Conservation (phyloP, 1,139 yeast genomes). For the Spathaspora sp. region DNA sequence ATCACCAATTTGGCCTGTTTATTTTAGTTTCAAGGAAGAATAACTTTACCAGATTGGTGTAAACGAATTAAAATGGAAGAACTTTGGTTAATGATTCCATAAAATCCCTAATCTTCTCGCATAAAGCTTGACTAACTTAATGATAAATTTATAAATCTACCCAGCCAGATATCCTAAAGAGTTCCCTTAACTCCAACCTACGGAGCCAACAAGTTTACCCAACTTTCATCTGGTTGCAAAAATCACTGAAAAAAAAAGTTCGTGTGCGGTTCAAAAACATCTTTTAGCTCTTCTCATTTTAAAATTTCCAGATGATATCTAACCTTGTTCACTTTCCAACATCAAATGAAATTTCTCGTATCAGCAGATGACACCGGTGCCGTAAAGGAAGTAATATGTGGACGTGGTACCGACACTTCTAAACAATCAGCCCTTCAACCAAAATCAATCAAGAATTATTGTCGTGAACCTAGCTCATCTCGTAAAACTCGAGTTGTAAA, state of each 20-base stretch:
- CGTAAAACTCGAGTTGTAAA: conserved; percentile 21
- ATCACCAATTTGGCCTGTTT: too few species aligned
- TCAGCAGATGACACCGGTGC: conserved; percentile 59
- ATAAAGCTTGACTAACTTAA: too few species aligned
- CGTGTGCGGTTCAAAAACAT: not conserved
- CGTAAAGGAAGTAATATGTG: conserved; percentile 55
- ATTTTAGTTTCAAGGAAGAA: too few species aligned
- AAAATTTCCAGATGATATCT: not conserved
- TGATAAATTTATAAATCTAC: too few species aligned
- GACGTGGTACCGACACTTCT: conserved; percentile 69
- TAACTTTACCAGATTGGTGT: too few species aligned
- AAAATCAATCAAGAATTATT: conserved; percentile 39
- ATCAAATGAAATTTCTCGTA: conserved; percentile 50
- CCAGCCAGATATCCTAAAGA: too few species aligned
- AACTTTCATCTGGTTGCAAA: not conserved
- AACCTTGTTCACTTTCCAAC: too few species aligned
- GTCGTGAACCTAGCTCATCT: conserved; percentile 33
- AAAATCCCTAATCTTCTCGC: too few species aligned
- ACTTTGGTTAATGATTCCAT: too few species aligned
- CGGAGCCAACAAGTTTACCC: not conserved
- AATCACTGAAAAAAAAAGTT: not conserved
- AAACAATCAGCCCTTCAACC: conserved; percentile 59
- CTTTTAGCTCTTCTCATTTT: conserved; percentile 3
- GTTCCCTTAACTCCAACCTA: not conserved
- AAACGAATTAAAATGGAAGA: too few species aligned